A percentile compares a stretch with the other conserved stretches of the same genome.
These are phyloP conservation scores for Ceratobasidium sp. DNA, from an alignment of 1,284 basidiomycete genomes.

Conservation along the genomic window DNA sequence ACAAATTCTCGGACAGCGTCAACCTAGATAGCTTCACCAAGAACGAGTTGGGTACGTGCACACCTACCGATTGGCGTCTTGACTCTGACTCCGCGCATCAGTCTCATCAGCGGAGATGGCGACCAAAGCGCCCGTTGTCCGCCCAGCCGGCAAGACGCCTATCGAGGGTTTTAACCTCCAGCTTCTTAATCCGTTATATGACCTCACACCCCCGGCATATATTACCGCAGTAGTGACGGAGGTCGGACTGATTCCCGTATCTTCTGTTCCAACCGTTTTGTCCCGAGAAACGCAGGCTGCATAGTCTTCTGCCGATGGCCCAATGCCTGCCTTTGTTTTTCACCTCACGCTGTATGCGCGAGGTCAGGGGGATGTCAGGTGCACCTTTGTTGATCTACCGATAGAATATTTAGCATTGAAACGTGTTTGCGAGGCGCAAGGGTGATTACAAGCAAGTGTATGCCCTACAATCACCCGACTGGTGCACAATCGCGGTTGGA, in stretches of 20 bases:
- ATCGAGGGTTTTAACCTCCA: constrained; percentile 63
- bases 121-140: constrained; percentile 34
- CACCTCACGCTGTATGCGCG: constrained; percentile 26
- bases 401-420: constrained; percentile 15
- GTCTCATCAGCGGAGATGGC: constrained; percentile 21
- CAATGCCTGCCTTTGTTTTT: constrained; percentile 16
- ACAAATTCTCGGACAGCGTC: constrained; percentile 96
- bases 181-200: constrained; percentile 87
- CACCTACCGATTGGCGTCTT: neutral
- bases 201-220: constrained; percentile 87
- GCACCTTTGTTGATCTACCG: constrained; percentile 27
- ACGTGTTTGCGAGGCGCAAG: constrained; percentile 16
- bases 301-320: constrained; percentile 17
- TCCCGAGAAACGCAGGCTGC: constrained; percentile 45
- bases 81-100: neutral
- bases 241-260: constrained; percentile 91
- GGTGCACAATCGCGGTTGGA: constrained; percentile 41
- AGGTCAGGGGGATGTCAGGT: constrained; percentile 17
- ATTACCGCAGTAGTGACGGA: constrained; percentile 98
- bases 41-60: constrained; percentile 88
- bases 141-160: constrained; percentile 54
- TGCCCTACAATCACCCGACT: neutral
- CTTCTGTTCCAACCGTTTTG: constrained; percentile 61
- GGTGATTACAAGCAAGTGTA: neutral
- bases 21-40: constrained; percentile 95